phyloP scores from a whole-genome alignment of 352 stramenopile genomes.

The Phytophthora foliorum region DNA sequence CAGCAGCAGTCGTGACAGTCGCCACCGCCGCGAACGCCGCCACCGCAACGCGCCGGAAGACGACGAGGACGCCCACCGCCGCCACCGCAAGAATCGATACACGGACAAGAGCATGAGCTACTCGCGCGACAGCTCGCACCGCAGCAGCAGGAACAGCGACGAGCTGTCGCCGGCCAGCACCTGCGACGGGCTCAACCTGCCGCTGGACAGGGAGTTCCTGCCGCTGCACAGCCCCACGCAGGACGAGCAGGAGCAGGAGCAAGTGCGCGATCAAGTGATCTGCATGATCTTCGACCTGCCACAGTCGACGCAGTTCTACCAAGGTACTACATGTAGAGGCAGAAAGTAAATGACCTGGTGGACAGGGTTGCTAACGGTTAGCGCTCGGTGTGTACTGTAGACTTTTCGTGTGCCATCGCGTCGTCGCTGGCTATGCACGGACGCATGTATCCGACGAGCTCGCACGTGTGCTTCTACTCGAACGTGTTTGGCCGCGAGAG shows the following conservation, averaged over 20 bases:
- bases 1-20: no score
- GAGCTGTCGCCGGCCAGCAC: constrained; percentile 34
- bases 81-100: constrained; percentile 40
- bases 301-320: constrained; percentile 75
- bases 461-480: constrained; percentile 90
- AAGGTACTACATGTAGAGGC: constrained; percentile 54
- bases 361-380: constrained; percentile 24
- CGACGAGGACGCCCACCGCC: constrained; percentile 26
- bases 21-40: constrained; percentile 1
- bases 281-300: constrained; percentile 90
- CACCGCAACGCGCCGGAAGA: constrained; percentile 4
- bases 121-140: constrained; percentile 32
- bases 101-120: constrained; percentile 38
- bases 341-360: not conserved
- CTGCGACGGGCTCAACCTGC: constrained; percentile 47
- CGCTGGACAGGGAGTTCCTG: constrained; percentile 59
- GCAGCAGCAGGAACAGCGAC: constrained; percentile 44
- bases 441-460: constrained; percentile 88
- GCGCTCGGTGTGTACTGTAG: constrained; percentile 68
- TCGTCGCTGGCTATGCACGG: constrained; percentile 87
- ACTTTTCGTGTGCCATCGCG: constrained; percentile 87
- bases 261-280: constrained; percentile 84
- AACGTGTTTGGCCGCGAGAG: constrained; percentile 89
- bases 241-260: constrained; percentile 52
- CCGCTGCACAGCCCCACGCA: constrained; percentile 38